Conservation (phyloP, 345 rosid species). For the Pugionium dolabratum region DNA sequence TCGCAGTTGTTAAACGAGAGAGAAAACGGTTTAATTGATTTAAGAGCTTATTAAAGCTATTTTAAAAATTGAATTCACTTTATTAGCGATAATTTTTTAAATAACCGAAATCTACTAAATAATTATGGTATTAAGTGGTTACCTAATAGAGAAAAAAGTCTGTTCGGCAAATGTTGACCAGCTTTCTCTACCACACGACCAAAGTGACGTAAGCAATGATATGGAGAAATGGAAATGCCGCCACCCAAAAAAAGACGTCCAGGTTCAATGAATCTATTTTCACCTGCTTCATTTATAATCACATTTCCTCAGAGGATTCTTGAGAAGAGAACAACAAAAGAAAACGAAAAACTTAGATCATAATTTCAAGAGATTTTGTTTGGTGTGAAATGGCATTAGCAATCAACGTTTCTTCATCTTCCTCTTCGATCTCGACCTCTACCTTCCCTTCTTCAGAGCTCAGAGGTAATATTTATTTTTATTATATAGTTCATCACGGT, state of each 20-base stretch:
- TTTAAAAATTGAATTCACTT: no score
- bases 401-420: slow-evolving; percentile 46
- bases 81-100: no score
- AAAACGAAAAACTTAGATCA: background rate
- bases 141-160: no score
- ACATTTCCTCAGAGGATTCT: background rate
- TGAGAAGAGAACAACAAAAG: background rate
- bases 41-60: no score
- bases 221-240: slow-evolving; percentile 8
- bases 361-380: background rate
- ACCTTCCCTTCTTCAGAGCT: slow-evolving; percentile 40
- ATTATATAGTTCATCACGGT: background rate
- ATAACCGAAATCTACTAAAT: no score
- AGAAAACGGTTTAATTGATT: no score
- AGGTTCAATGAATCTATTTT: slow-evolving; percentile 42
- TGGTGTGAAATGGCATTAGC: slow-evolving; percentile 48
- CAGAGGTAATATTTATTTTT: slow-evolving; percentile 39
- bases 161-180: slow-evolving; percentile 19
- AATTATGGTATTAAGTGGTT: no score
- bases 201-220: slow-evolving; percentile 34
- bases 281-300: slow-evolving; percentile 21
- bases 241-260: slow-evolving; percentile 28
- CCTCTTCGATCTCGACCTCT: slow-evolving; percentile 39
- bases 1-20: no score
- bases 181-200: slow-evolving; percentile 27